Base-by-base conservation (phyloP, 129 eudicot genomes). In the Arctium lappa region DNA sequence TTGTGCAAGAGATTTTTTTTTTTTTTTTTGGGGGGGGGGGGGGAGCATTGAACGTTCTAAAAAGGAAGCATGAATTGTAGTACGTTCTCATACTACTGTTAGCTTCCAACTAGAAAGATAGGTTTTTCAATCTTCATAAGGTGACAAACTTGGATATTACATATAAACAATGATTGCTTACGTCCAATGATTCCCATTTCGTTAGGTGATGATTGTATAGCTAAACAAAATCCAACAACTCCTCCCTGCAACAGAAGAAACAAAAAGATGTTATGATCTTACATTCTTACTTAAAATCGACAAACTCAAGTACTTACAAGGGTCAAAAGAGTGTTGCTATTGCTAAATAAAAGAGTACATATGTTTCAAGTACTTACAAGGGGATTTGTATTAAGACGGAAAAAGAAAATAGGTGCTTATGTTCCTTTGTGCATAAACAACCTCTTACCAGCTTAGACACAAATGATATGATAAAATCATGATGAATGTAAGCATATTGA, bases 171-270 rank as follows among this genome's bases (percentile, higher is more conserved):
- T 37, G 37, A 44, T 74, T 31, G 69, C 97, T 91, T 88, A 96
- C 99, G 99, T 86, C 99, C 99, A 87, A 96, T 89, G 75, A 90
- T 82, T 73, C 91, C 98, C 11, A 90, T 78, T 62, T 90, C 91
- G 66, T 27, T 86, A 22, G 85, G 97, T 15, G 87, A 63, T 27
- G 89, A 83, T 77, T 93, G 88, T 82, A 96, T 66, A 62, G 98
- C 97, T 85, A 96, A 90, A 93, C 99, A 96, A 87, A 89, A 91
- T 83, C 97, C 98, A 70, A 79, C 84, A 48, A 90, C 81, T 84
- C 88, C 96, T 94, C 92, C 99, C 99, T 96, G 91, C 86, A 90
- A 79, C 46, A 82, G 3, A 83, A 66, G 29, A 75, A 29, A 50
- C 38, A 76, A 36, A 48, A 29, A 81, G 22, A 46, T 56, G 69